Conservation (phyloP, 129 eudicot genomes). For the Pittosporum tobira region DNA sequence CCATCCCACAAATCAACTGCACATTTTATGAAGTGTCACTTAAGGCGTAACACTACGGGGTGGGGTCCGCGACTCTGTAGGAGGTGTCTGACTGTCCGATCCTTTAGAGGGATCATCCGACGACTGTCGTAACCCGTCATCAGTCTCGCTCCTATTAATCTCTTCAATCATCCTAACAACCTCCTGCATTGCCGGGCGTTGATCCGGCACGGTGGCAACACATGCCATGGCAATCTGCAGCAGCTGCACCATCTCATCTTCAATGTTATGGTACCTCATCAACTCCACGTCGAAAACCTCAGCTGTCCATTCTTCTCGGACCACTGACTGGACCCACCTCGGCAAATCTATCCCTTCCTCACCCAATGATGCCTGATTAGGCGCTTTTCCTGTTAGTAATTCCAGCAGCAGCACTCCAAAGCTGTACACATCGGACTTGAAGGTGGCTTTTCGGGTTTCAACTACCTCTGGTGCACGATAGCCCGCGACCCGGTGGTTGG, state of each 20-base stretch:
- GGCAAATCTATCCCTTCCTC: constrained; percentile 97
- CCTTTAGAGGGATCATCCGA: constrained; percentile 81
- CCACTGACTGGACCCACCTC: constrained; percentile 94
- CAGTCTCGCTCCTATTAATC: constrained; percentile 62
- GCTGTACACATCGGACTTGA: constrained; percentile 83
- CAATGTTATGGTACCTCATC: constrained; percentile 77
- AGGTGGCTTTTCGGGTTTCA: constrained; percentile 63
- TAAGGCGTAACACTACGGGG: constrained; percentile 56
- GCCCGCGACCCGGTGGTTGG: constrained; percentile 67
- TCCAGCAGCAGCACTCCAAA: constrained; percentile 78
- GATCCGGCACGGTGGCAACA: constrained; percentile 71
- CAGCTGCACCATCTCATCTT: constrained; percentile 96
- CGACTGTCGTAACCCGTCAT: constrained; percentile 67
- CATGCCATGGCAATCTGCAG: constrained; percentile 93
- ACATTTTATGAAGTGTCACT: neutral
- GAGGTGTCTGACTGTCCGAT: constrained; percentile 78
- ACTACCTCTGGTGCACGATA: constrained; percentile 87
- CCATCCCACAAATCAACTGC: constrained; percentile 20
- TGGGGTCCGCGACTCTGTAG: constrained; percentile 48
- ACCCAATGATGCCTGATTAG: constrained; percentile 83
- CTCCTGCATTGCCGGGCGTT: constrained; percentile 77
- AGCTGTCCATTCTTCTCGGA: constrained; percentile 93
- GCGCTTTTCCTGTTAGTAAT: constrained; percentile 92
- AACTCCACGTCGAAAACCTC: constrained; percentile 93
- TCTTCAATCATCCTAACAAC: constrained; percentile 91